These are phyloP conservation scores for Chlamydomonas incerta DNA, from an alignment of 139 green algal species.

Conservation along the genomic window DNA sequence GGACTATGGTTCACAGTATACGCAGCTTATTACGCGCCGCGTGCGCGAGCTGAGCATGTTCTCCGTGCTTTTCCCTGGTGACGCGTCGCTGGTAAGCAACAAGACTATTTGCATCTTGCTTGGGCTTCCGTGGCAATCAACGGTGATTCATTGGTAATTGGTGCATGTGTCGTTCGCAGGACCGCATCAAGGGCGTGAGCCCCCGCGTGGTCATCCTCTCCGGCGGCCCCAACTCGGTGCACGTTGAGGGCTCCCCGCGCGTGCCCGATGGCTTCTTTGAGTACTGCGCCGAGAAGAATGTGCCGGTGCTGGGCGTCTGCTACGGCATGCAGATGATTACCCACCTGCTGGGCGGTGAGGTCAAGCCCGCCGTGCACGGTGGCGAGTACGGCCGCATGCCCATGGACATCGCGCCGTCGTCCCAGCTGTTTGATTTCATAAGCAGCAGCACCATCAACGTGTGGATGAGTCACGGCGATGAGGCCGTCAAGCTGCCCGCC, in stretches of 20 bases:
- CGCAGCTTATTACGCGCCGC: slow-evolving; percentile 95
- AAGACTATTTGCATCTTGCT: background rate
- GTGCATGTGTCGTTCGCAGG: slow-evolving; percentile 57
- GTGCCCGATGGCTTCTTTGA: slow-evolving; percentile 92
- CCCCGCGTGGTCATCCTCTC: slow-evolving; percentile 94
- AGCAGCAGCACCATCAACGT: slow-evolving; percentile 70
- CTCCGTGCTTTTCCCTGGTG: slow-evolving; percentile 93
- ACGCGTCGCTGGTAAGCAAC: slow-evolving; percentile 78
- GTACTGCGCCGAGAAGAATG: slow-evolving; percentile 67
- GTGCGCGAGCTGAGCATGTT: slow-evolving; percentile 93
- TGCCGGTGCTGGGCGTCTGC: slow-evolving; percentile 97
- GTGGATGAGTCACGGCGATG: slow-evolving; percentile 99
- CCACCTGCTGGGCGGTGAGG: slow-evolving; percentile 82
- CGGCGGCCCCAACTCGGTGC: slow-evolving; percentile 96
- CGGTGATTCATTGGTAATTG: background rate
- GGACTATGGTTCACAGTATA: slow-evolving; percentile 94
- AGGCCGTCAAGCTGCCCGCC: slow-evolving; percentile 87
- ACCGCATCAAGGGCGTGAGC: slow-evolving; percentile 81
- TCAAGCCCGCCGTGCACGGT: slow-evolving; percentile 74
- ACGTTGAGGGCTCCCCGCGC: slow-evolving; percentile 87
- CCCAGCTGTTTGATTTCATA: slow-evolving; percentile 76
- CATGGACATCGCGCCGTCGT: slow-evolving; percentile 77
- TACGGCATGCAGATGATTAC: slow-evolving; percentile 93
- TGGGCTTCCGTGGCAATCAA: background rate
- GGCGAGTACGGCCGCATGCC: slow-evolving; percentile 98